These are phyloP conservation scores for Acanthamoeba culbertsoni DNA, from an alignment of 208 protist genomes.

Conservation along the genomic window DNA sequence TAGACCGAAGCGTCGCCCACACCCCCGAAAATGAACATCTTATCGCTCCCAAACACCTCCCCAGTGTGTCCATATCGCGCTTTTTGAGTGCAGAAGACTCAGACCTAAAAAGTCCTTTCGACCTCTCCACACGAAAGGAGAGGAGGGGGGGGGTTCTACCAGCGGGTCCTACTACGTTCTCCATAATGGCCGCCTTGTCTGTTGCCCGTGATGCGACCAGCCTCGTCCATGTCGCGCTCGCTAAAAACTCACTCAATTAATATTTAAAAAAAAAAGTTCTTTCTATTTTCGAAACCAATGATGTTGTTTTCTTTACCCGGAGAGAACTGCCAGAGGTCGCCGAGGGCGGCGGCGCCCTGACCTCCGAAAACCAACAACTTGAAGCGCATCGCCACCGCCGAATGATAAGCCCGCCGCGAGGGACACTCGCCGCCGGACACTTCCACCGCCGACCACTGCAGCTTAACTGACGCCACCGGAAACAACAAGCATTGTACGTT, in stretches of 20 bases:
- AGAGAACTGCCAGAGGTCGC: conserved; percentile 53
- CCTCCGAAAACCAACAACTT: conserved; percentile 49
- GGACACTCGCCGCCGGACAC: neutral
- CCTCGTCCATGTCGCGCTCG: neutral
- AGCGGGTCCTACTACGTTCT: conserved; percentile 22
- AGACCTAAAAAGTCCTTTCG: no score
- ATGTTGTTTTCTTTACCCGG: no score
- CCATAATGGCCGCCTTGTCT: conserved; percentile 17
- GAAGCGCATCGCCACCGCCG: conserved; percentile 38
- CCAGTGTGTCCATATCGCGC: neutral
- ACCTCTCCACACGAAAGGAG: no score
- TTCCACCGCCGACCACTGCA: neutral
- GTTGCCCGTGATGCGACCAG: neutral
- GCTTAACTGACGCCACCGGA: neutral
- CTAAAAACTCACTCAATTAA: neutral
- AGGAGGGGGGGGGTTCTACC: no score
- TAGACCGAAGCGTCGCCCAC: conserved; percentile 39
- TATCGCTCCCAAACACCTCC: conserved; percentile 29
- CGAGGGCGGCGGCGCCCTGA: neutral
- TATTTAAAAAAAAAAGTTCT: neutral
- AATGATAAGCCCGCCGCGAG: conserved; percentile 37
- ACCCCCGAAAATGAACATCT: conserved; percentile 52
- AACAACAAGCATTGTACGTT: no score
- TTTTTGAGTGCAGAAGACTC: neutral
- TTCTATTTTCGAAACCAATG: no score